Evolutionary conservation across 2,329 filamentous ascomycete genomes (phyloP).

Genomic region (Drechslerella coelobrocha): DNA sequence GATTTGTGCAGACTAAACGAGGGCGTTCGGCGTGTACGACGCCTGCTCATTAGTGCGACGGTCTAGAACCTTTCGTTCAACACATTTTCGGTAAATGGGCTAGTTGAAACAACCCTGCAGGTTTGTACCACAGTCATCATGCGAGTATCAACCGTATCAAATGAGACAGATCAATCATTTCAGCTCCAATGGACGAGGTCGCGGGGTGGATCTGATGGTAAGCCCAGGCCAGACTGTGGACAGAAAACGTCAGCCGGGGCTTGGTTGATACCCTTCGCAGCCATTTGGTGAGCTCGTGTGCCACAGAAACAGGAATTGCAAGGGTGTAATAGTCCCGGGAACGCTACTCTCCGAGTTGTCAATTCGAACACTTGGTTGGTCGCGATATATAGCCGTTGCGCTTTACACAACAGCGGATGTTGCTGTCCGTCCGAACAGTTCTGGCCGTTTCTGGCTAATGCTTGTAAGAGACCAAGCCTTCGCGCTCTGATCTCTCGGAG

Average conservation of each 20-base stretch:
- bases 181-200: not conserved
- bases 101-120: conserved; percentile 28
- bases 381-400: not conserved
- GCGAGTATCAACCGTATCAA: not conserved
- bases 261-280: not conserved
- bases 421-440: not conserved
- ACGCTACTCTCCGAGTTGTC: too few species aligned
- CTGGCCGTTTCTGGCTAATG: not conserved
- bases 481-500: not conserved
- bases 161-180: not conserved
- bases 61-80: conserved; percentile 49
- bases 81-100: conserved; percentile 25
- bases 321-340: too few species aligned
- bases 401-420: conserved; percentile 3
- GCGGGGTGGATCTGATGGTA: not conserved
- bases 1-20: not conserved
- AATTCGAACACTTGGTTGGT: too few species aligned
- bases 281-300: not conserved
- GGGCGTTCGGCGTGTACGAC: not conserved
- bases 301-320: too few species aligned
- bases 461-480: not conserved
- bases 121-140: conserved; percentile 23
- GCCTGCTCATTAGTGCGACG: conserved; percentile 23
- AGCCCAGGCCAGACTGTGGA: not conserved
- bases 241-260: not conserved